A percentile compares a stretch with the other conserved stretches of the same genome.
These are phyloP conservation scores for Malus orientalis DNA, from an alignment of 306 rosid genomes.

Conservation along the genomic window DNA sequence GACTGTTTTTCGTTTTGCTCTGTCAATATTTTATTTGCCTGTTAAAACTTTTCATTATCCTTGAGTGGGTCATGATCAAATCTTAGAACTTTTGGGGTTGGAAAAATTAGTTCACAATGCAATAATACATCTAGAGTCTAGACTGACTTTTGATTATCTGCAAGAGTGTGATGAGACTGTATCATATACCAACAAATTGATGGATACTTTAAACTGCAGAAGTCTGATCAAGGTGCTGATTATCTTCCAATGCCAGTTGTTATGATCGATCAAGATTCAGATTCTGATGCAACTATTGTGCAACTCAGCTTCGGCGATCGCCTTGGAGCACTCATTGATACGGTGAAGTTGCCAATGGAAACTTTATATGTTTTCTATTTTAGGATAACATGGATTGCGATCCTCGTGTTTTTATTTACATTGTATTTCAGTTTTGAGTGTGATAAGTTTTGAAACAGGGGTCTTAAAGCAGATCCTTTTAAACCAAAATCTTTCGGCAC, in stretches of 20 bases:
- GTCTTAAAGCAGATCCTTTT: background rate
- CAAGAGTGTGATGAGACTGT: background rate
- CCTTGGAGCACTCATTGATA: conserved; percentile 96
- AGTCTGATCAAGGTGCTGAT: conserved; percentile 34
- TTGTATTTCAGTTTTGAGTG: background rate
- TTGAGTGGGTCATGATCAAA: background rate
- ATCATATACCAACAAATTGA: conserved; percentile 10
- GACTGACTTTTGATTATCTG: background rate
- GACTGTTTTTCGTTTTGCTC: background rate
- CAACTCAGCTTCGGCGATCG: conserved; percentile 96
- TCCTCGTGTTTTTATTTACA: background rate
- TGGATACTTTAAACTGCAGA: conserved; percentile 46
- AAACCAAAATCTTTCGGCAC: background rate
- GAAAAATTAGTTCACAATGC: background rate
- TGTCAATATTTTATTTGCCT: background rate
- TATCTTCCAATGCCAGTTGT: conserved; percentile 75
- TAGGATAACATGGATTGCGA: background rate
- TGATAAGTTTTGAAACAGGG: background rate
- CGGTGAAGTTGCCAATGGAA: conserved; percentile 45
- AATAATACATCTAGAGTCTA: background rate
- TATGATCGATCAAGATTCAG: conserved; percentile 75
- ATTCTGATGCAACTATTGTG: conserved; percentile 77
- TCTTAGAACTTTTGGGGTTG: background rate
- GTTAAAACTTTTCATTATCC: background rate
- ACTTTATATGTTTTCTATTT: conserved; percentile 10